These are phyloP conservation scores for Halteria grandinella DNA, from an alignment of 73 alveolate genomes.

Conservation along the genomic window DNA sequence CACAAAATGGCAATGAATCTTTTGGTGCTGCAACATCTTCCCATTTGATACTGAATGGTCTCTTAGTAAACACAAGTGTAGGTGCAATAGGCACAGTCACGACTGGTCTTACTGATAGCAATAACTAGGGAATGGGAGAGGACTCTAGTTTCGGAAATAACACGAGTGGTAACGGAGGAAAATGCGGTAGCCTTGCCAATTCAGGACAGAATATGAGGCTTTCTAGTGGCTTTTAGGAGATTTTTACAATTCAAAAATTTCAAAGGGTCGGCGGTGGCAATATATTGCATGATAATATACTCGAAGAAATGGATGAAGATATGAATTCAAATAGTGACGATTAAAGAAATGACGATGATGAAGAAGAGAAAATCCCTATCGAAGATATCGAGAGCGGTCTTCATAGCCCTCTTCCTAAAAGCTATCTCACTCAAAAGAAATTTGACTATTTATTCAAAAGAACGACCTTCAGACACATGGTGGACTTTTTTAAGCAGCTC, in stretches of 20 bases:
- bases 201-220: neutral
- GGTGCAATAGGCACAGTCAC: neutral
- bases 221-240: slow-evolving; percentile 26
- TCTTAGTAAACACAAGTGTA: too few species aligned
- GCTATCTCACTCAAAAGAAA: too few species aligned
- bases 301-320: slow-evolving; percentile 39
- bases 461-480: slow-evolving; percentile 31
- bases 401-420: too few species aligned
- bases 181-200: slow-evolving; percentile 4
- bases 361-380: slow-evolving; percentile 30
- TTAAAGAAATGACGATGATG: slow-evolving; percentile 31
- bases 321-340: slow-evolving; percentile 32
- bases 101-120: neutral
- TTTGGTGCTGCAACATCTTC: too few species aligned
- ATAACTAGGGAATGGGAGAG: neutral
- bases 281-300: neutral
- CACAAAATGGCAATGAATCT: too few species aligned
- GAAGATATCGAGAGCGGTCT: neutral
- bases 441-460: slow-evolving; percentile 32
- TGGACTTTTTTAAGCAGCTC: slow-evolving; percentile 9
- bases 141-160: neutral
- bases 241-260: slow-evolving; percentile 9
- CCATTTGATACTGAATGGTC: too few species aligned
- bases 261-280: neutral
- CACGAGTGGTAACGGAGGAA: neutral